Evolutionary conservation across 2,329 filamentous ascomycete genomes (phyloP).

Genomic region (Aspergillus fijiensis): DNA sequence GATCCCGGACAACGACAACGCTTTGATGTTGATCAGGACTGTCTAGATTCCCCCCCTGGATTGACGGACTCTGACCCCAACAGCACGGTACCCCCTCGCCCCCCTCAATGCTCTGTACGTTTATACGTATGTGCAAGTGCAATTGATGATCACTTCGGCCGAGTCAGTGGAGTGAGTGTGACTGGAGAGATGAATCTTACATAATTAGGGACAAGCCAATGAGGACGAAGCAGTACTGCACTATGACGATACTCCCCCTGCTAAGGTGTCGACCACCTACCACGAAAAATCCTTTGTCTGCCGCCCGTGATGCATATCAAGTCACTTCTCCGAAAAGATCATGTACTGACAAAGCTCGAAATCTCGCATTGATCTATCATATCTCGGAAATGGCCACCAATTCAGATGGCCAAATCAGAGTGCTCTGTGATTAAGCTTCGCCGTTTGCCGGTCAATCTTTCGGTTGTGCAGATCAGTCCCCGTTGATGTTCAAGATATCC

Average conservation of each 20-base stretch:
- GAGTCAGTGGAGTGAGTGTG: slow-evolving; percentile 11
- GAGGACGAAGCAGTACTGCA: background rate
- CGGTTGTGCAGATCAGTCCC: slow-evolving; percentile 11
- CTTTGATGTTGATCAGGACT: slow-evolving; percentile 1
- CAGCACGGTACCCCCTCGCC: background rate
- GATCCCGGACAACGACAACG: slow-evolving; percentile 4
- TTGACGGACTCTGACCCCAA: background rate
- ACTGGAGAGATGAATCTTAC: background rate
- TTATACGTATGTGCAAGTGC: background rate
- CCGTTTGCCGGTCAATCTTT: slow-evolving; percentile 9
- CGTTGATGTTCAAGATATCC: background rate
- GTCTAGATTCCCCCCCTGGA: background rate
- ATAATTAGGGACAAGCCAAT: slow-evolving; percentile 4
- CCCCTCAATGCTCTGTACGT: background rate
- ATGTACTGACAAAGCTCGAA: background rate
- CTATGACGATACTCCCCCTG: background rate
- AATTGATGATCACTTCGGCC: slow-evolving; percentile 11
- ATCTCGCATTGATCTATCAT: background rate
- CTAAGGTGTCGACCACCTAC: background rate
- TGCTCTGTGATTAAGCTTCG: slow-evolving; percentile 9
- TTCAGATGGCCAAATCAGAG: background rate
- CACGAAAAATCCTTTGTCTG: background rate
- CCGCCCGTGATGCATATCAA: background rate
- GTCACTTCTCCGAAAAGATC: background rate
- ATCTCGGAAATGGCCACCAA: background rate